phyloP scores from a whole-genome alignment of 23 red algal genomes.

The Cyanidium caldarium region DNA sequence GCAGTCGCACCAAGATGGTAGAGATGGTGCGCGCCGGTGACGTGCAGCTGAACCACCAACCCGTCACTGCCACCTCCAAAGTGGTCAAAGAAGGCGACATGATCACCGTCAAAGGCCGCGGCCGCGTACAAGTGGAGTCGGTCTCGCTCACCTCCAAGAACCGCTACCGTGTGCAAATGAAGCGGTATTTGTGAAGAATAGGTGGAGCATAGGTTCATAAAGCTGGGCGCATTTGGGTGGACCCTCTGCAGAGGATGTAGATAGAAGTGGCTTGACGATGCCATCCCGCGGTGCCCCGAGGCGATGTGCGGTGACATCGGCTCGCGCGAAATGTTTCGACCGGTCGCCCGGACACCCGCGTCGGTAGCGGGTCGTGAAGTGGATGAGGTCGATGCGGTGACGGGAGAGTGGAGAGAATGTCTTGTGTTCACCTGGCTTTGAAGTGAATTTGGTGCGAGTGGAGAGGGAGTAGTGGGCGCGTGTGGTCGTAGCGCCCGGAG shows the following conservation, averaged over 20 bases:
- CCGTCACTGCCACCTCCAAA: not conserved
- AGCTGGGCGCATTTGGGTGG: no score
- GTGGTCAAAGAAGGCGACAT: constrained; percentile 25
- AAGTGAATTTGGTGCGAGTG: not conserved
- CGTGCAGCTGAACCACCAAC: constrained; percentile 35
- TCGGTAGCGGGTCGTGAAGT: no score
- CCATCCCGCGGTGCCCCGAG: no score
- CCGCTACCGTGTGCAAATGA: constrained; percentile 44
- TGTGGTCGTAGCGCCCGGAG: no score
- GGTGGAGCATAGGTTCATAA: not conserved
- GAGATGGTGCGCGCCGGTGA: constrained; percentile 20
- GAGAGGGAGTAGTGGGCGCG: no score
- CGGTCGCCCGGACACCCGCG: no score
- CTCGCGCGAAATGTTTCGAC: no score
- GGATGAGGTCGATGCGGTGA: no score
- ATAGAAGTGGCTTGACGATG: no score
- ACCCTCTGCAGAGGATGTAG: no score
- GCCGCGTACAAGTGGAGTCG: constrained; percentile 32
- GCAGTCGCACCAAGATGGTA: constrained; percentile 40
- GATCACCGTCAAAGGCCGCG: constrained; percentile 36
- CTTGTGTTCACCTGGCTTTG: not conserved
- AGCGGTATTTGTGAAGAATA: constrained; percentile 22
- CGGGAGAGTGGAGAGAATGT: no score
- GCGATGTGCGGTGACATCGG: no score
- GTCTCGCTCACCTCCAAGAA: constrained; percentile 23